Conservation (phyloP, 805 yeast species). For the Nakazawaea holstii region DNA sequence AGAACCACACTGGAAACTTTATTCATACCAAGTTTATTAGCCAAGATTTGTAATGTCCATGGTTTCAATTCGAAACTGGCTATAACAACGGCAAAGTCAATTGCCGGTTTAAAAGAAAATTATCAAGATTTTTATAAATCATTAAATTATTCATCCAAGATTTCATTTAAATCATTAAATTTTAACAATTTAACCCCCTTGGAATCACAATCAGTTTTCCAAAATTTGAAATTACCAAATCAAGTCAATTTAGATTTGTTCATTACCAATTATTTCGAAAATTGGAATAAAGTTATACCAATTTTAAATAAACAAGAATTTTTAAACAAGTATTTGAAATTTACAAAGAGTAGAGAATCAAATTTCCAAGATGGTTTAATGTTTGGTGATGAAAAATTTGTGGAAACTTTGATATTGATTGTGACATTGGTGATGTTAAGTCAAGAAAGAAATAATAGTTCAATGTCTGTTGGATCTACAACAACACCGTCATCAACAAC, state of each 20-base stretch:
- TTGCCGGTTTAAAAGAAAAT: conserved; percentile 61
- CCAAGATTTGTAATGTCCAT: conserved; percentile 62
- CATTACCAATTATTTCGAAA: conserved; percentile 62
- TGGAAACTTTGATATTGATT: conserved; percentile 45
- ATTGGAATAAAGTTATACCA: conserved; percentile 73
- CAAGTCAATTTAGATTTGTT: conserved; percentile 63
- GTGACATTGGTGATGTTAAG: conserved; percentile 45
- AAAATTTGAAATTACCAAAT: conserved; percentile 38
- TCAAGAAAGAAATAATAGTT: conserved; percentile 23
- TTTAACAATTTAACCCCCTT: conserved; percentile 30
- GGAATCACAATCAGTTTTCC: conserved; percentile 43
- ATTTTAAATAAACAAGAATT: conserved; percentile 68
- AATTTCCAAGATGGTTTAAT: conserved; percentile 35
- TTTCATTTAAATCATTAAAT: conserved; percentile 28
- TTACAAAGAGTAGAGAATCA: conserved; percentile 40
- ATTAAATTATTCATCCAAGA: conserved; percentile 19
- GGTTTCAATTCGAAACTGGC: conserved; percentile 71
- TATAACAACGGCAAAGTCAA: conserved; percentile 62
- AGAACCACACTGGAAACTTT: conserved; percentile 75
- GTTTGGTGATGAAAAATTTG: conserved; percentile 47
- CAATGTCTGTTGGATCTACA: neutral
- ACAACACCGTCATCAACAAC: neutral
- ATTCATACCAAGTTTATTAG: conserved; percentile 66
- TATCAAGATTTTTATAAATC: conserved; percentile 23
- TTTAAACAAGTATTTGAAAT: conserved; percentile 47